A percentile compares a stretch with the other conserved stretches of the same genome.
phyloP scores from a whole-genome alignment of 139 green algal genomes.

The Closterium sp. region DNA sequence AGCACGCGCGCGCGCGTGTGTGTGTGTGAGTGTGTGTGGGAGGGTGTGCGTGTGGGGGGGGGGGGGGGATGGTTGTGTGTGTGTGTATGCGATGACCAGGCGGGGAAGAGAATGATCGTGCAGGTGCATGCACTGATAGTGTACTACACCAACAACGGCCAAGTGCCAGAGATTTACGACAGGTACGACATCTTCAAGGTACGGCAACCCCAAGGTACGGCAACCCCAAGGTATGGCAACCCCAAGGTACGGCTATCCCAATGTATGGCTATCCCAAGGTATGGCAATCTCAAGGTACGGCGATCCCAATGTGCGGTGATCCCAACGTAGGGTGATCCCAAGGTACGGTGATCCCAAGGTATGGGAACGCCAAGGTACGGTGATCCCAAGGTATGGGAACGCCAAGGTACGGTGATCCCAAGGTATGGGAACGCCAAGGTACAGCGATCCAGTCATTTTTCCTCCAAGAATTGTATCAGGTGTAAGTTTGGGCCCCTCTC shows the following conservation, averaged over 20 bases:
- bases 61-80: not conserved
- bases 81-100: constrained; percentile 15
- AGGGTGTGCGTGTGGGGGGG: not conserved
- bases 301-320: not conserved
- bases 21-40: not conserved
- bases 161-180: constrained; percentile 7
- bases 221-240: no score
- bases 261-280: no score
- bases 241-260: no score
- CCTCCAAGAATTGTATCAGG: no score
- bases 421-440: not conserved
- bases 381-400: no score
- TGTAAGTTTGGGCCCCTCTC: no score
- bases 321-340: not conserved
- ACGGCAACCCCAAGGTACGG: not conserved
- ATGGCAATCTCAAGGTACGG: no score
- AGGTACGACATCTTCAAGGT: not conserved
- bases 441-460: no score
- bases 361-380: no score
- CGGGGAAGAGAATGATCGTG: constrained; percentile 37
- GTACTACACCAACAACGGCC: constrained; percentile 1
- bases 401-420: not conserved
- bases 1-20: not conserved
- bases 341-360: not conserved
- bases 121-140: constrained; percentile 33